Evolutionary conservation across 2,329 filamentous ascomycete genomes (phyloP), one percentile per base, ranked within the genome.

Genomic region (Hypoxylon sp.): DNA sequence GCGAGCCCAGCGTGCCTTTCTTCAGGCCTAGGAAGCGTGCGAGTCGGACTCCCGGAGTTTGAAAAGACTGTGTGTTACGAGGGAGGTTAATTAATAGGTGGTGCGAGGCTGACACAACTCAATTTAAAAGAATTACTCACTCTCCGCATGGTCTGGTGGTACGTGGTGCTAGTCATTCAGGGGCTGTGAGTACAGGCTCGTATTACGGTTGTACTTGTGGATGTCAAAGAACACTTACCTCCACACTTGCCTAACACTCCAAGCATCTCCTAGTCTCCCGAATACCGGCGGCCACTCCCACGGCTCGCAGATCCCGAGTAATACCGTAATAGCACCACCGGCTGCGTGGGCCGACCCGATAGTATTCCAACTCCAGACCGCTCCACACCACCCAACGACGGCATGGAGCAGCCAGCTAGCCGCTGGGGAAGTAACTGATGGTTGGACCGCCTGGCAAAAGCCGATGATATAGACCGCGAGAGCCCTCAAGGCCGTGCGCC

Each of bases 271-370:
- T 22, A 71, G 35, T 3, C 46, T 17, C 14, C 50, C 66, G 13
- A 71, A 50, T 3, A 69, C 52, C n/a, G 66, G 69, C 14, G 69
- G 69, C 62, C 69, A 71, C 35, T 69, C 59, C 69, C 66, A 71
- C 19, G 66, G 63, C 39, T 71, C 66, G 29, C 59, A 64, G 26
- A 67, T 29, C 3, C 69, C 69, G 1, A 71, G 51, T 9, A 59
- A 11, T n/a, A 67, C 66, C 1, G 69, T 63, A 6, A 63, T 48
- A 19, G 51, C 66, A 17, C 55, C 51, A 17, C 47, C 59, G n/a
- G 47, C 66, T 19, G 66, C 63, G 31, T 67, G 11, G 11, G 63
- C 31, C 4, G 22, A 2, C 2, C 59, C 66, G 42, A 71, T 62
- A 13, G 51, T 64, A 24, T 67, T 42, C 35, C 57, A 71, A 29